Evolutionary conservation across 225 moss, liverwort and hornwort genomes (phyloP), one percentile per base, ranked within the genome.

Genomic region (Marchantia polymorpha): DNA sequence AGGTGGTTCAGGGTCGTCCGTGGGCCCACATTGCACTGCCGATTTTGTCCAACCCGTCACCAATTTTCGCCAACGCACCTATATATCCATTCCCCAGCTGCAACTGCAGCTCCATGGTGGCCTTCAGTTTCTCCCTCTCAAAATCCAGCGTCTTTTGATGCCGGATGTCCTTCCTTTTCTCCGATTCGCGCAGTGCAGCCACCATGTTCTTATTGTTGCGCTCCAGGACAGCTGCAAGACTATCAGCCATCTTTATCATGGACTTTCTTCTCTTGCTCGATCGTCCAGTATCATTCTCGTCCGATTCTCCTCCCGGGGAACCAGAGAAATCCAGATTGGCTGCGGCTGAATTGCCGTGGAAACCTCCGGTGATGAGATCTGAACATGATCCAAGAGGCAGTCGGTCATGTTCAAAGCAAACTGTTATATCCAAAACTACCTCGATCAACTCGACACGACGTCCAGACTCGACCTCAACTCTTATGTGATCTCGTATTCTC

Each of bases 311-410:
- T 77, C 90, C 91, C 52, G 67, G 77, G 20, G 93, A 93, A 46
- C 93, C 93, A 29, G 92, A 96, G 76, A 93, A 91, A 77, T 93
- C 93, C 89, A 95, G 85, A 80, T 93, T 92, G 88, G 84, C 88
- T 68, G 93, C 91, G 81, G 88, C 75, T 71, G 79, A 84, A 73
- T 86, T 86, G 26, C 86, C 86, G 3, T 55, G 71, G 50, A 66
- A 87, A 23, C 78, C 86, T 22, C 82, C 73, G 72, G 77, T 50
- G 19, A 86, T 75, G 14, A 86, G 56, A 20, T 86, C 86, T 85
- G 85, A 23, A 84, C 58, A 69, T 22, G 47, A 66, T 26, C 17
- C 64, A 78, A 69, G 72, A 80, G 82, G 58, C 17, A 10, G 19
- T 50, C 72, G 15, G 13, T 69, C 25, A 46, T 39, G 39, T 39